Base-by-base conservation (phyloP, 805 yeast genomes). In the Monosporozyma yasuniensis region DNA sequence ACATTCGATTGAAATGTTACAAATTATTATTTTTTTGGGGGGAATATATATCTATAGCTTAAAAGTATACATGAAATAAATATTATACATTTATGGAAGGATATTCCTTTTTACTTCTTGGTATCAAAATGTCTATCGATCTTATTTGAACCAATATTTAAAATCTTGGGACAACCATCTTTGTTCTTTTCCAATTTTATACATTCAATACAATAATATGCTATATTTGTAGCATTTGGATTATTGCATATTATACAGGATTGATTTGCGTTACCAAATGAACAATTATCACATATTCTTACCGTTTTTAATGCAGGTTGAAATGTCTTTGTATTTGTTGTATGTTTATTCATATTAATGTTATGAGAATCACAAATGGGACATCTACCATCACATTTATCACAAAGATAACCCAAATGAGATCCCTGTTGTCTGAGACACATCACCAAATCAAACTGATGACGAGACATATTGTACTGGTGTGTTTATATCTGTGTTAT, bases 131-230 rank as follows among this genome's bases (percentile, higher is more conserved):
- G 78, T 66, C 74, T 70, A 56, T 85, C 95, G 4, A 81, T 73
- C 60, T 80, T 76, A 47, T 80, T 77, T n/a, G 87, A 78, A 8
- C 97, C 96, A 44, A 88, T 71, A 60, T 88, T 90, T 16, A 84
- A 64, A 48, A 90, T 79, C 57, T 83, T 77, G 1, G 97, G 97
- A 69, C 98, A 90, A 0, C 98, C 98, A 64, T 90, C 96, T 42
- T 96, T 71, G 61, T 86, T 87, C 59, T 80, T 81, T 61, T 89
- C 97, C 39, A 78, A 61, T 46, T 78, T 62, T 4, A 88, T 90
- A 65, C 98, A 90, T 61, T 88, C 96, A 54, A 78, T 74, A 61
- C 98, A 90, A 64, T 87, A 91, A 59, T 72, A 84, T 0, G 96
- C 96, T 50, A 81, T 84, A 12, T 76, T 74, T 9, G 76, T 75